Conservation (phyloP, 2,329 filamentous ascomycete genomes). For the Clonostachys byssicola region DNA sequence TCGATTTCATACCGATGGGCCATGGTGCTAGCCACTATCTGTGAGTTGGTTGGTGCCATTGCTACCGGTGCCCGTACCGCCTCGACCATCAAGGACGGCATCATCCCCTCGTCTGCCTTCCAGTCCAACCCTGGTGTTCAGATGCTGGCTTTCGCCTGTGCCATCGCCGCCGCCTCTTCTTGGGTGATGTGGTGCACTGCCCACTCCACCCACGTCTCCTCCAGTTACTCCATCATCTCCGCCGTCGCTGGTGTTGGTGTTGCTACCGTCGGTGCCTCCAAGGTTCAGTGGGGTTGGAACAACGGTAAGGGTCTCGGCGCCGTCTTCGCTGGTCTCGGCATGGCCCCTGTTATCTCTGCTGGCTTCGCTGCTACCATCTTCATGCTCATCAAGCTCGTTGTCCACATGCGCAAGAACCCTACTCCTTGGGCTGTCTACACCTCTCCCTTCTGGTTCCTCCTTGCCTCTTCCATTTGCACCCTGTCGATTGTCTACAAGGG, state of each 20-base stretch:
- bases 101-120: constrained; percentile 47
- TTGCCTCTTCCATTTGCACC: constrained; percentile 70
- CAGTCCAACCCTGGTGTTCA: constrained; percentile 28
- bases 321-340: constrained; percentile 10
- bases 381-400: constrained; percentile 1
- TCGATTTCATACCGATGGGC: constrained; percentile 62
- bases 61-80: constrained; percentile 40
- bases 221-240: constrained; percentile 39
- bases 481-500: constrained; percentile 80
- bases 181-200: constrained; percentile 36
- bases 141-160: constrained; percentile 35
- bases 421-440: constrained; percentile 69
- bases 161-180: constrained; percentile 26
- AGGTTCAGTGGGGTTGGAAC: constrained; percentile 9
- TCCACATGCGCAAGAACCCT: constrained; percentile 62
- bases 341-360: constrained; percentile 10
- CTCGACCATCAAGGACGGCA: constrained; percentile 40
- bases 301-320: constrained; percentile 48
- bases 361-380: constrained; percentile 10
- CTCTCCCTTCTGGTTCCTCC: constrained; percentile 73
- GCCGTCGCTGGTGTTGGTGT: constrained; percentile 40
- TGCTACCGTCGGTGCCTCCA: constrained; percentile 54
- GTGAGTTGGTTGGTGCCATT: constrained; percentile 44
- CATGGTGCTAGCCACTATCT: constrained; percentile 54
- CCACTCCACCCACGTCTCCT: constrained; percentile 27